phyloP scores from a whole-genome alignment of 176 grass and related monocot species.

The Carex pumila region DNA sequence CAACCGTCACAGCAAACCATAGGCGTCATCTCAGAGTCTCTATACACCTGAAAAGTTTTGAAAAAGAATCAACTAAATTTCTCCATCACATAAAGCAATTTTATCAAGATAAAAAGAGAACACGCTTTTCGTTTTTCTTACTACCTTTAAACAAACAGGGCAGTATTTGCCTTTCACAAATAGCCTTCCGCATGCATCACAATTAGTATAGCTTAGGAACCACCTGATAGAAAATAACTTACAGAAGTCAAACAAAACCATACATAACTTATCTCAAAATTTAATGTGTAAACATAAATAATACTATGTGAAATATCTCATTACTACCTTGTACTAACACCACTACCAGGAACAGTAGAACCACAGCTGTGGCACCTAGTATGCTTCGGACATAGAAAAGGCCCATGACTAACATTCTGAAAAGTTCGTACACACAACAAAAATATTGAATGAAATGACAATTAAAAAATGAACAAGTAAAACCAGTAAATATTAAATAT shows the following conservation, averaged over 20 bases:
- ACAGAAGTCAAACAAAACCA: neutral
- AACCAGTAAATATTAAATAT: neutral
- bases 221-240: slow-evolving; percentile 47
- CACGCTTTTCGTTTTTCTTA: neutral
- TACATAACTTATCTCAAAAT: slow-evolving; percentile 1
- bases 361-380: slow-evolving; percentile 96
- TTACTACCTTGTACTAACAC: slow-evolving; percentile 86
- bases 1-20: slow-evolving; percentile 98
- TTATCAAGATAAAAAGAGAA: slow-evolving; percentile 19
- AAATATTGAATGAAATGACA: neutral
- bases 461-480: neutral
- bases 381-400: slow-evolving; percentile 95
- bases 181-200: slow-evolving; percentile 94
- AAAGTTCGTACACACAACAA: slow-evolving; percentile 26
- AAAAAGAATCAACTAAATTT: neutral
- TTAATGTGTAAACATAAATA: slow-evolving; percentile 5
- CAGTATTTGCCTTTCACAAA: slow-evolving; percentile 99
- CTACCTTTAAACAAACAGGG: slow-evolving; percentile 95
- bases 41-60: slow-evolving; percentile 73
- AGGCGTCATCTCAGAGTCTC: slow-evolving; percentile 95
- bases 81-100: neutral
- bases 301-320: slow-evolving; percentile 13
- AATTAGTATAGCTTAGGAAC: slow-evolving; percentile 97
- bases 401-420: slow-evolving; percentile 90
- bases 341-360: slow-evolving; percentile 94